These are phyloP conservation scores for Mycena epipterygia DNA, from an alignment of 768 basidiomycete species.

Conservation along the genomic window DNA sequence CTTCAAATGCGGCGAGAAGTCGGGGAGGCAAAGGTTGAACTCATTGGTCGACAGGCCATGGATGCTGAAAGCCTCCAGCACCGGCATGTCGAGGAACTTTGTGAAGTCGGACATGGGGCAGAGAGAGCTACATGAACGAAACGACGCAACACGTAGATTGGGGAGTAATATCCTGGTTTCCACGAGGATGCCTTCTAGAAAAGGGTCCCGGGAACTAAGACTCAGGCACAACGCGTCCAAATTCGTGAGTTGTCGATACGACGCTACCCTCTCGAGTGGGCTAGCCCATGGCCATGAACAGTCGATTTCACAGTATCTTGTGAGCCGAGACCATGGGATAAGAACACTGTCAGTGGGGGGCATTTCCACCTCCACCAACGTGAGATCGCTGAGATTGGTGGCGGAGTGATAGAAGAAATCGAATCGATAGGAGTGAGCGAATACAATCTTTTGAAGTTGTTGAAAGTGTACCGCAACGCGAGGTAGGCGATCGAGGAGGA, in stretches of 20 bases:
- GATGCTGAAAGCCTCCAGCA: constrained; percentile 11
- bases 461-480: neutral
- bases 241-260: constrained; percentile 6
- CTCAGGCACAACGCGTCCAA: neutral
- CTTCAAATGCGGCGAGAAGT: constrained; percentile 6
- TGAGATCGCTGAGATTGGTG: constrained; percentile 17
- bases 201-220: too few relatives aligned
- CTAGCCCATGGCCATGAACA: neutral
- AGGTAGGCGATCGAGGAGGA: neutral
- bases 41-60: neutral
- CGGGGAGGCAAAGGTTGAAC: neutral
- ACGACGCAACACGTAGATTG: neutral
- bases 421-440: neutral
- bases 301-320: constrained; percentile 1
- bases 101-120: neutral
- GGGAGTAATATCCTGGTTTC: neutral
- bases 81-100: constrained; percentile 16
- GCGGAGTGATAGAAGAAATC: neutral
- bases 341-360: neutral
- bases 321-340: constrained; percentile 23
- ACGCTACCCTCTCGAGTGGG: neutral
- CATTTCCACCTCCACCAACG: neutral
- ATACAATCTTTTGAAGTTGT: neutral
- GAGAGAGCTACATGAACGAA: too few relatives aligned
- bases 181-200: neutral